Percentiles rank a stretch among this genome's conserved stretches.
phyloP scores from a whole-genome alignment of 352 stramenopile genomes.

The Phytophthora multivora region DNA sequence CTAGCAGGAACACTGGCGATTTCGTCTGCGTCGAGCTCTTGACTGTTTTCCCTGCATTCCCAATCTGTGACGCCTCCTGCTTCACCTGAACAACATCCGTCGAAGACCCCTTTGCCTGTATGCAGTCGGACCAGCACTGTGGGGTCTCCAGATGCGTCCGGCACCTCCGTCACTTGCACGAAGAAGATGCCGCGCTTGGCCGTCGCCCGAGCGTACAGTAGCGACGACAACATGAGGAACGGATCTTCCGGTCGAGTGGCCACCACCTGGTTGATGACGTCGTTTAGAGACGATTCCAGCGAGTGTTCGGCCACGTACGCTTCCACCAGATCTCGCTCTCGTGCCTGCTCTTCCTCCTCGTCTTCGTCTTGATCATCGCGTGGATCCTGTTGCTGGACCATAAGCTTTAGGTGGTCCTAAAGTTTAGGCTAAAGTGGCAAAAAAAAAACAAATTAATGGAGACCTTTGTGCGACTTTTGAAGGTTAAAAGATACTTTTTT shows the following conservation, averaged over 20 bases:
- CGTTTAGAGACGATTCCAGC: constrained; percentile 70
- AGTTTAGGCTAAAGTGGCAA: neutral
- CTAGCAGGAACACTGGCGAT: constrained; percentile 19
- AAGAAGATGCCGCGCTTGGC: constrained; percentile 71
- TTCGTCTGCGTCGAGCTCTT: constrained; percentile 5
- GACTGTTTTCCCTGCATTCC: constrained; percentile 1
- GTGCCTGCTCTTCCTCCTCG: constrained; percentile 41
- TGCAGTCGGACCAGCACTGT: constrained; percentile 63
- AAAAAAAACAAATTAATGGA: neutral
- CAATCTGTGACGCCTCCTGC: constrained; percentile 43
- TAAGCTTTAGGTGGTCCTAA: constrained; percentile 1
- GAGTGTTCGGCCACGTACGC: constrained; percentile 72
- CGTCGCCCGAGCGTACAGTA: constrained; percentile 64
- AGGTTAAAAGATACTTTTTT: constrained; percentile 31
- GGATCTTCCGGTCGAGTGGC: constrained; percentile 65
- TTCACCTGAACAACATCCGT: constrained; percentile 48
- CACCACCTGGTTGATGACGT: constrained; percentile 77
- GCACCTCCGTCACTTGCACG: constrained; percentile 59
- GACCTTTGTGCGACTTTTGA: constrained; percentile 19
- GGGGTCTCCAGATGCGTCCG: constrained; percentile 46
- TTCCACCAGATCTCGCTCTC: constrained; percentile 78
- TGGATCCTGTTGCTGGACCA: constrained; percentile 28
- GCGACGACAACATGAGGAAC: constrained; percentile 67
- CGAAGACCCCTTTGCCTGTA: constrained; percentile 73
- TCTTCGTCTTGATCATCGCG: constrained; percentile 26